Conservation (phyloP, 495 filamentous ascomycete genomes). For the Xylaria acuta region DNA sequence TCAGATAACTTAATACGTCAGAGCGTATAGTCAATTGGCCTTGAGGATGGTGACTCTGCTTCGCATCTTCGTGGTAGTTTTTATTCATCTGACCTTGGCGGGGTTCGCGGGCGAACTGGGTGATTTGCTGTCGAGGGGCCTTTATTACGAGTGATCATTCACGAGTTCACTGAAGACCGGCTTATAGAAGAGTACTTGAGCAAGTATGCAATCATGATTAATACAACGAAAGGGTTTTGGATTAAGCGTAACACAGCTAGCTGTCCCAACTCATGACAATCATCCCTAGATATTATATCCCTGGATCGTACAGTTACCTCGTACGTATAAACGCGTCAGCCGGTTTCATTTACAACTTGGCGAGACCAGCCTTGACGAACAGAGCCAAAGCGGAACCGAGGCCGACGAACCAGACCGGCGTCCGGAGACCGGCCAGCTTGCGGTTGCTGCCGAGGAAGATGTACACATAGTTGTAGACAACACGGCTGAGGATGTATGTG, state of each 20-base stretch:
- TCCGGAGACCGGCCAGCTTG: slow-evolving; percentile 43
- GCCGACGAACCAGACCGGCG: slow-evolving; percentile 46
- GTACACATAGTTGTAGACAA: slow-evolving; percentile 55
- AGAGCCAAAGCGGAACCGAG: slow-evolving; percentile 41
- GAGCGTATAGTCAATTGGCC: background rate
- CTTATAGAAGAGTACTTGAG: background rate
- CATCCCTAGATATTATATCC: background rate
- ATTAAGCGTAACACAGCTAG: background rate
- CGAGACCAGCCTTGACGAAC: slow-evolving; percentile 51
- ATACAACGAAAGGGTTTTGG: background rate
- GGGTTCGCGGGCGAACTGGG: background rate
- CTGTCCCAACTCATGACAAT: background rate
- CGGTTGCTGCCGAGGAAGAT: slow-evolving; percentile 48
- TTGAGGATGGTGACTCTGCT: background rate
- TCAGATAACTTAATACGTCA: background rate
- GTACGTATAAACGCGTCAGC: background rate
- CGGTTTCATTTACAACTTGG: slow-evolving; percentile 15
- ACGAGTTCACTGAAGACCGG: background rate
- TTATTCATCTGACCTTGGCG: background rate
- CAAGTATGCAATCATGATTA: background rate
- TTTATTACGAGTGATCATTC: background rate
- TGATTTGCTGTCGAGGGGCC: background rate
- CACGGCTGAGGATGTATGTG: slow-evolving; percentile 49
- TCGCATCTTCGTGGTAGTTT: background rate
- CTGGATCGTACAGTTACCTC: background rate